Evolutionary conservation across 192 early-diverging fungal species (phyloP).

Genomic region (Backusella sp.): DNA sequence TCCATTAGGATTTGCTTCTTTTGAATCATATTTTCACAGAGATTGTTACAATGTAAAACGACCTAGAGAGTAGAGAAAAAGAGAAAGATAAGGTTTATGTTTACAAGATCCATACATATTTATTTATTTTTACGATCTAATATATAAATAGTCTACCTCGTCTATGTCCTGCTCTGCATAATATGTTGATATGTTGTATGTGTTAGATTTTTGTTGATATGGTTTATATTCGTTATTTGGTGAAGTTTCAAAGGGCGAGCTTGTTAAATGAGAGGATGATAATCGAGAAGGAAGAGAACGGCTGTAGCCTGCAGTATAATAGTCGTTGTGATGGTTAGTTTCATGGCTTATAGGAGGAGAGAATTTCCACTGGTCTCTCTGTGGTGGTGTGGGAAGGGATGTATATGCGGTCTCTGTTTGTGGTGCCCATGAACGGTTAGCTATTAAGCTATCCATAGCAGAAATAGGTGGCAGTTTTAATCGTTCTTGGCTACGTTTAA

Average conservation of each 20-base stretch:
- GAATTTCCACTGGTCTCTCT: constrained; percentile 8
- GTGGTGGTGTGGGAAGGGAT: not conserved
- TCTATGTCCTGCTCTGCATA: constrained; percentile 2
- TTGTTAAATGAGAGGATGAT: not conserved
- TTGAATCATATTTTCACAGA: constrained; percentile 27
- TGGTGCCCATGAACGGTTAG: constrained; percentile 10
- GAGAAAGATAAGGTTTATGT: not conserved
- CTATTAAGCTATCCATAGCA: constrained; percentile 10
- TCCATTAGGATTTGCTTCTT: constrained; percentile 4
- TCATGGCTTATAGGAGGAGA: not conserved
- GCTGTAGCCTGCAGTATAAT: not conserved
- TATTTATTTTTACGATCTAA: not conserved
- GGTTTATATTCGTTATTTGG: not conserved
- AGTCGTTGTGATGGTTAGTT: not conserved
- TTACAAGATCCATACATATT: not conserved
- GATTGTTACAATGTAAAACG: constrained; percentile 16
- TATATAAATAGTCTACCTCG: not conserved
- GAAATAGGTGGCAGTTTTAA: constrained; percentile 16
- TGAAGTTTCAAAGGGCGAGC: not conserved
- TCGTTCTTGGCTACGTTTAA: not conserved
- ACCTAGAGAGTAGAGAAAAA: constrained; percentile 10
- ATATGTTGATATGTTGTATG: not conserved
- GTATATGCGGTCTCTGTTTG: not conserved
- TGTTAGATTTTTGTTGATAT: not conserved
- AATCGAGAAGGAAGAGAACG: not conserved